Percentiles rank a stretch among this genome's conserved stretches.
phyloP scores from a whole-genome alignment of 345 rosid species.

The Sapria himalayana region DNA sequence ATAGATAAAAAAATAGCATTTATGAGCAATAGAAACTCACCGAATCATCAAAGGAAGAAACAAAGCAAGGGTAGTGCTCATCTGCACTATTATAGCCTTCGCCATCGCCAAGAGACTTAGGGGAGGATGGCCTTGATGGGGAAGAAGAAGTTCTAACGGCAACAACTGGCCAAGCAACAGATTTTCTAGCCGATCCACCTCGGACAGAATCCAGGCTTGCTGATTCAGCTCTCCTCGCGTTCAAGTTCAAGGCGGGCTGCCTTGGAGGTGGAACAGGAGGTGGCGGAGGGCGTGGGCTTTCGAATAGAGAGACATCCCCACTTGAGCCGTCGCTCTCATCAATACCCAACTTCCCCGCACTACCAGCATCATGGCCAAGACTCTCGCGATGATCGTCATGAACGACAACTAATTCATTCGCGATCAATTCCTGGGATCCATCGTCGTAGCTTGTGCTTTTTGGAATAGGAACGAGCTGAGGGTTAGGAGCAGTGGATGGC shows the following conservation, averaged over 20 bases:
- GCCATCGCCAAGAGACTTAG: slow-evolving; percentile 68
- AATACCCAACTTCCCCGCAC: slow-evolving; percentile 11
- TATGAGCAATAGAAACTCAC: slow-evolving; percentile 43
- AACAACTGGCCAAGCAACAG: slow-evolving; percentile 54
- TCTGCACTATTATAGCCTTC: slow-evolving; percentile 99
- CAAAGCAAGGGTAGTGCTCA: slow-evolving; percentile 65
- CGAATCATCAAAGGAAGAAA: slow-evolving; percentile 43
- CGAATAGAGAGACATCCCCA: slow-evolving; percentile 17
- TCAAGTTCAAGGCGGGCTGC: slow-evolving; percentile 22
- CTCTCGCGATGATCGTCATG: slow-evolving; percentile 14
- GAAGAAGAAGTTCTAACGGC: slow-evolving; percentile 64
- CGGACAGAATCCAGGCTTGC: slow-evolving; percentile 38
- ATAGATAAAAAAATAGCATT: too few species aligned
- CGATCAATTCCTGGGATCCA: too few species aligned
- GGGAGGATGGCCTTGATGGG: slow-evolving; percentile 87
- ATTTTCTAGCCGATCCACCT: slow-evolving; percentile 47
- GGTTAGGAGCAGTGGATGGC: slow-evolving; percentile 14
- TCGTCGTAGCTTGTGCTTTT: too few species aligned
- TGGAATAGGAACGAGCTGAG: slow-evolving; percentile 22
- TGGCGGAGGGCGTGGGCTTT: slow-evolving; percentile 49
- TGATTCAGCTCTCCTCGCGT: slow-evolving; percentile 22
- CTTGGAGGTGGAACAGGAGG: slow-evolving; percentile 85
- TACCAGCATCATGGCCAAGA: slow-evolving; percentile 20
- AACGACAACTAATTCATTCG: slow-evolving; percentile 25
- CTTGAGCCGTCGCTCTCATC: slow-evolving; percentile 40